Evolutionary conservation across 2,329 filamentous ascomycete species (phyloP).

Genomic region (Furcasterigmium furcatum): DNA sequence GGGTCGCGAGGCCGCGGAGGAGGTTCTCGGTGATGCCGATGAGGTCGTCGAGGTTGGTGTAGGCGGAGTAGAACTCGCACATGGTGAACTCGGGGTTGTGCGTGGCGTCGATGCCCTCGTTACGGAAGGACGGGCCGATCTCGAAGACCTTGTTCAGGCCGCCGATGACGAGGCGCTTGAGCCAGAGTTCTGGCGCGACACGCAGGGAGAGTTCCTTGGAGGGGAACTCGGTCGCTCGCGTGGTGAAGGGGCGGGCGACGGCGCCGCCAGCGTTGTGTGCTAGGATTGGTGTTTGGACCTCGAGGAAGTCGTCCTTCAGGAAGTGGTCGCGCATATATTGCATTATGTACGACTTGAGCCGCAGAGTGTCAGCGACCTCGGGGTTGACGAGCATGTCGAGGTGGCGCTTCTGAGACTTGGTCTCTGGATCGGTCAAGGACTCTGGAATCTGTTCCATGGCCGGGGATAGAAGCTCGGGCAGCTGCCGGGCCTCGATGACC

Average conservation of each 20-base stretch:
- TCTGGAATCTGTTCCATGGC: constrained; percentile 77
- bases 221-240: constrained; percentile 71
- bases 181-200: constrained; percentile 91
- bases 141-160: constrained; percentile 89
- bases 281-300: constrained; percentile 89
- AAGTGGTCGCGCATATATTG: constrained; percentile 73
- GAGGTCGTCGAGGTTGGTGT: constrained; percentile 71
- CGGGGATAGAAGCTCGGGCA: constrained; percentile 74
- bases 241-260: constrained; percentile 81
- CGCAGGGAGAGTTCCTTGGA: constrained; percentile 71
- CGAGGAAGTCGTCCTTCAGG: constrained; percentile 68
- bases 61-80: constrained; percentile 94
- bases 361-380: constrained; percentile 63
- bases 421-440: constrained; percentile 66
- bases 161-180: constrained; percentile 87
- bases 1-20: constrained; percentile 54
- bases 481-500: constrained; percentile 63
- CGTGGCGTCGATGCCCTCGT: constrained; percentile 85
- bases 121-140: constrained; percentile 88
- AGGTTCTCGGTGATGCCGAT: constrained; percentile 74
- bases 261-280: constrained; percentile 83
- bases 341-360: constrained; percentile 71
- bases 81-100: constrained; percentile 98
- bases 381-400: constrained; percentile 80
- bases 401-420: constrained; percentile 73